Evolutionary conservation across 164 flowering plant genomes (phyloP).

Genomic region (Warburgia ugandensis): DNA sequence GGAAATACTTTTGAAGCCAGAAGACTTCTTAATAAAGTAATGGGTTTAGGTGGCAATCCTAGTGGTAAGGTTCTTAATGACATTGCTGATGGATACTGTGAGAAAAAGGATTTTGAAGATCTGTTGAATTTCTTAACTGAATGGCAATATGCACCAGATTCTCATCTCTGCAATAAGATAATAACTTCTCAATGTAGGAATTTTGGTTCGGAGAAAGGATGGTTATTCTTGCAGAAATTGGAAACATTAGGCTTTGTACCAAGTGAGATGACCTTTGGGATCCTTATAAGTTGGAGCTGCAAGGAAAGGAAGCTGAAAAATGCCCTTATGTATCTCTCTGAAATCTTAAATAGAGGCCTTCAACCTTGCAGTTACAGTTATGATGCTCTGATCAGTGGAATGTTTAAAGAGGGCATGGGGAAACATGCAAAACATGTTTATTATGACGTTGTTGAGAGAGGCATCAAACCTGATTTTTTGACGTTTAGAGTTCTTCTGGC

Average conservation of each 20-base stretch:
- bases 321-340: constrained; percentile 59
- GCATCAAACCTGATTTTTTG: constrained; percentile 30
- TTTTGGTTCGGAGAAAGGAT: constrained; percentile 47
- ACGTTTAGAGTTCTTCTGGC: constrained; percentile 69
- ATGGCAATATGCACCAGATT: constrained; percentile 35
- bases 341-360: constrained; percentile 47
- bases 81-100: constrained; percentile 58
- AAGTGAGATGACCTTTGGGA: constrained; percentile 61
- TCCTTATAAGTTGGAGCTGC: constrained; percentile 62
- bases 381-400: constrained; percentile 58
- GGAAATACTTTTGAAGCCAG: constrained; percentile 65
- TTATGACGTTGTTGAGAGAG: constrained; percentile 57
- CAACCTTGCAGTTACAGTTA: constrained; percentile 48
- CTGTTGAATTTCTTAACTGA: constrained; percentile 51
- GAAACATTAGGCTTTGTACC: constrained; percentile 52
- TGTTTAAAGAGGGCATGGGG: constrained; percentile 61
- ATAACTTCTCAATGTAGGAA: constrained; percentile 36
- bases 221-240: constrained; percentile 37
- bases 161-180: constrained; percentile 48
- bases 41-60: constrained; percentile 36
- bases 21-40: constrained; percentile 41
- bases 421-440: constrained; percentile 43
- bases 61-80: constrained; percentile 30
- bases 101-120: constrained; percentile 68
- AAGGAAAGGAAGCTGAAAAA: constrained; percentile 49